Percentiles rank a stretch among this genome's conserved stretches.
These are phyloP conservation scores for Xylariaceae sp. DNA, from an alignment of 2,329 filamentous ascomycete species.

Conservation along the genomic window DNA sequence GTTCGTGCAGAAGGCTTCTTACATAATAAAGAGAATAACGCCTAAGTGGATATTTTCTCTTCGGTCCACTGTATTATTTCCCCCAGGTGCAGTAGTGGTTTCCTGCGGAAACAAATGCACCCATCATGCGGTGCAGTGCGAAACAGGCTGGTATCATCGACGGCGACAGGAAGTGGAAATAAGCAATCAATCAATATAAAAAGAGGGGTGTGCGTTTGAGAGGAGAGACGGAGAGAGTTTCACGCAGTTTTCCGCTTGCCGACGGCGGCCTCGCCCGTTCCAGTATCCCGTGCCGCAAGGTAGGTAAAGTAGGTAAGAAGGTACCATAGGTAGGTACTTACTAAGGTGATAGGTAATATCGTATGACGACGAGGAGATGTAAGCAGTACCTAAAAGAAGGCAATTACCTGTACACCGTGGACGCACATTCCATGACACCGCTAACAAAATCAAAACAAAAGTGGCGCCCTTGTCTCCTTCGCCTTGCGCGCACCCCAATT, in stretches of 20 bases:
- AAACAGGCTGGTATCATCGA: no score
- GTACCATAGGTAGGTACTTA: background rate
- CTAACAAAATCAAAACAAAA: no score
- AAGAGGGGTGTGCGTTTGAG: slow-evolving; percentile 2
- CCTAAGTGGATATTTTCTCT: background rate
- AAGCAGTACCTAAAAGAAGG: no score
- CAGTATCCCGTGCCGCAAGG: slow-evolving; percentile 23
- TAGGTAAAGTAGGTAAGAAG: background rate
- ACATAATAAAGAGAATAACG: slow-evolving; percentile 4
- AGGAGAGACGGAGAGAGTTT: background rate
- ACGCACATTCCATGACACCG: no score
- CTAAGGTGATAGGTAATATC: slow-evolving; percentile 1
- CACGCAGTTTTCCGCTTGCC: background rate
- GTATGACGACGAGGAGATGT: no score
- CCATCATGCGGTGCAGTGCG: no score
- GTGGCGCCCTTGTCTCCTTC: no score
- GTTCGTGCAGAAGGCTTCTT: background rate
- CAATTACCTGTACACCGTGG: no score
- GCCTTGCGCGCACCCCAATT: no score
- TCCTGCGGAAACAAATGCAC: no score
- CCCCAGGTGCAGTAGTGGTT: slow-evolving; percentile 13
- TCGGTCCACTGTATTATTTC: background rate
- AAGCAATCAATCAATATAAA: slow-evolving; percentile 3
- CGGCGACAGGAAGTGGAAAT: background rate
- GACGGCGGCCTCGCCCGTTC: slow-evolving; percentile 19